These are phyloP conservation scores for Phytopythium mirpurense DNA, from an alignment of 352 stramenopile genomes.

Conservation along the genomic window DNA sequence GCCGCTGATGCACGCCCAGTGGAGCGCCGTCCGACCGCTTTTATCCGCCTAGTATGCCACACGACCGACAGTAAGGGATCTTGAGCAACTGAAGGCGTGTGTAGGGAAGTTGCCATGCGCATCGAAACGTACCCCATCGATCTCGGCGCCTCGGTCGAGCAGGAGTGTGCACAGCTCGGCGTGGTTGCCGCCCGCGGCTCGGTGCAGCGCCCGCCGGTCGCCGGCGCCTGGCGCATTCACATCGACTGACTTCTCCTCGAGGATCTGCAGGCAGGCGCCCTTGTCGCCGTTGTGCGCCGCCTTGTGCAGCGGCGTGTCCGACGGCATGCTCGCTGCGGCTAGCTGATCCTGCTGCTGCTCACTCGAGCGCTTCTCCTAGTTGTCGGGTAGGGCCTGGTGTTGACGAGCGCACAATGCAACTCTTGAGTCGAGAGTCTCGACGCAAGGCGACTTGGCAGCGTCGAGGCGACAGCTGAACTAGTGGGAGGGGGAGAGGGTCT, in stretches of 20 bases:
- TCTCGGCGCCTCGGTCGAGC: slow-evolving; percentile 81
- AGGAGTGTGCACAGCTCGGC: slow-evolving; percentile 85
- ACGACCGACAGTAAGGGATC: neutral
- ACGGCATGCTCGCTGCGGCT: slow-evolving; percentile 53
- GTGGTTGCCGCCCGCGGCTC: slow-evolving; percentile 85
- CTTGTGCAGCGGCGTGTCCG: slow-evolving; percentile 88
- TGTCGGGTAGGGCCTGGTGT: neutral
- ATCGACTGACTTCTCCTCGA: slow-evolving; percentile 86
- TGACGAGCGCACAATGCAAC: neutral
- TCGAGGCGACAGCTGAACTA: neutral
- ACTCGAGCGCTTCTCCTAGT: neutral
- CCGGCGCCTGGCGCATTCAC: slow-evolving; percentile 85
- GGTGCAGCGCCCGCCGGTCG: slow-evolving; percentile 84
- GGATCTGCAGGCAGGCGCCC: slow-evolving; percentile 77
- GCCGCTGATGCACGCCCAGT: slow-evolving; percentile 91
- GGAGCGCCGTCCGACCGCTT: slow-evolving; percentile 88
- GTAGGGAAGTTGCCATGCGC: too few species aligned
- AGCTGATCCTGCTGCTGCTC: neutral
- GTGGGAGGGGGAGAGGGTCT: neutral
- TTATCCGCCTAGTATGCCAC: slow-evolving; percentile 75
- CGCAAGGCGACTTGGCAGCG: too few species aligned
- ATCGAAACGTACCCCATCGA: slow-evolving; percentile 61
- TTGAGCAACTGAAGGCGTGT: too few species aligned
- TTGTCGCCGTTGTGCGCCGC: slow-evolving; percentile 89
- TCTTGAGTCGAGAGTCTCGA: neutral